Evolutionary conservation across 2,329 filamentous ascomycete genomes (phyloP).

Genomic region (Zasmidium cellare): DNA sequence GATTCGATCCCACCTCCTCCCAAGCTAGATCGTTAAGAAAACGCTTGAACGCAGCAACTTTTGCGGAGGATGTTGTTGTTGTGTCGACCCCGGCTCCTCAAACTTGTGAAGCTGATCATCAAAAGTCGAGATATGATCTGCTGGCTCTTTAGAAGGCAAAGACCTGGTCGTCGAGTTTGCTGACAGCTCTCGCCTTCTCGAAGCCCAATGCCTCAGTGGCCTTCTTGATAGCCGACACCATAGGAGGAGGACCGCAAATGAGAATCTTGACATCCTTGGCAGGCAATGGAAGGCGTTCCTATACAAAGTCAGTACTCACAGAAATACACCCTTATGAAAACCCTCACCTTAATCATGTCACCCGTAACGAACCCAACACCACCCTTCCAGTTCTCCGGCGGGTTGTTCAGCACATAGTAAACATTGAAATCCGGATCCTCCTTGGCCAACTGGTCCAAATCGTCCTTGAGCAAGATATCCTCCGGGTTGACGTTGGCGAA

Average conservation of each 20-base stretch:
- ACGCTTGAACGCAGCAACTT: slow-evolving; percentile 4
- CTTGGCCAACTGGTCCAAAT: slow-evolving; percentile 75
- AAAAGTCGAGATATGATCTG: too few relatives aligned
- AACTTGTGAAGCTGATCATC: too few relatives aligned
- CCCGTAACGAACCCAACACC: slow-evolving; percentile 92
- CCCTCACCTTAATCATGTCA: slow-evolving; percentile 80
- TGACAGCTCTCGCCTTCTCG: slow-evolving; percentile 88
- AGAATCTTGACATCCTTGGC: slow-evolving; percentile 89
- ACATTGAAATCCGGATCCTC: slow-evolving; percentile 82
- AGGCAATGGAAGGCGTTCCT: slow-evolving; percentile 80
- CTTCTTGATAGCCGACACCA: slow-evolving; percentile 98
- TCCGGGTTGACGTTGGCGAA: slow-evolving; percentile 94
- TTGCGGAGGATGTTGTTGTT: neutral
- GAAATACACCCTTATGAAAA: neutral
- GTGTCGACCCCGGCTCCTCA: too few relatives aligned
- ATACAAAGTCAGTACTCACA: slow-evolving; percentile 11
- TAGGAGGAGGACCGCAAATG: slow-evolving; percentile 92
- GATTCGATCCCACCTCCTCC: neutral
- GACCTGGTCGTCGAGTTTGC: slow-evolving; percentile 97
- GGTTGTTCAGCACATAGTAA: slow-evolving; percentile 96
- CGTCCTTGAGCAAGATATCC: slow-evolving; percentile 91
- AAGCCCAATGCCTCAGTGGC: slow-evolving; percentile 84
- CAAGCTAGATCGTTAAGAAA: neutral
- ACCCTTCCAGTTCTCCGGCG: slow-evolving; percentile 85
- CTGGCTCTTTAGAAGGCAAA: slow-evolving; percentile 90